These are phyloP conservation scores for Heteromeles arbutifolia DNA, from an alignment of 306 rosid genomes.

Conservation along the genomic window DNA sequence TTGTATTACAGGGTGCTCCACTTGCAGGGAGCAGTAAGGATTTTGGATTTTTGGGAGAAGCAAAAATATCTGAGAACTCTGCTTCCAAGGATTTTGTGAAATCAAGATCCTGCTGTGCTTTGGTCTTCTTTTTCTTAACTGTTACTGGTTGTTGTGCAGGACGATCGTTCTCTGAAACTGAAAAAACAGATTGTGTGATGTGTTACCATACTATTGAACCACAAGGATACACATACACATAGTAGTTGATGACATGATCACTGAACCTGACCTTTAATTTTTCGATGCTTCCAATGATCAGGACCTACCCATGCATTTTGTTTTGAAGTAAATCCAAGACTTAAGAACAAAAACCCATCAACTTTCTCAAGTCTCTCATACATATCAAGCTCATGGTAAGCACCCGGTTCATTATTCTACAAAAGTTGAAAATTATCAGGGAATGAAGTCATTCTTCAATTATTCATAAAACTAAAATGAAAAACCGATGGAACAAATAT, in stretches of 20 bases:
- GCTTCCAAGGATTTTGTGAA: slow-evolving; percentile 58
- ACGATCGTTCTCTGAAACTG: slow-evolving; percentile 53
- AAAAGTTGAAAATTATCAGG: slow-evolving; percentile 16
- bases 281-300: slow-evolving; percentile 87
- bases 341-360: slow-evolving; percentile 62
- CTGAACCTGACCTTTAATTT: slow-evolving; percentile 57
- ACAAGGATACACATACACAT: not conserved
- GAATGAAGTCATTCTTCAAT: slow-evolving; percentile 14
- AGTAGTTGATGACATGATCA: not conserved
- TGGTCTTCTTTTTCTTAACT: slow-evolving; percentile 41
- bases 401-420: slow-evolving; percentile 55
- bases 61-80: slow-evolving; percentile 43
- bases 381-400: slow-evolving; percentile 37
- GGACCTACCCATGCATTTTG: slow-evolving; percentile 98
- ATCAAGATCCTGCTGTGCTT: slow-evolving; percentile 59
- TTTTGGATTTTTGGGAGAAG: slow-evolving; percentile 85
- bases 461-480: not conserved
- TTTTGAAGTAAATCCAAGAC: slow-evolving; percentile 68
- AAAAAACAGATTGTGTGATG: slow-evolving; percentile 16
- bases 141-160: slow-evolving; percentile 34
- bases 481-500: not conserved
- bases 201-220: slow-evolving; percentile 10
- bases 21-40: slow-evolving; percentile 59
- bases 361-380: slow-evolving; percentile 62
- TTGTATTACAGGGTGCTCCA: slow-evolving; percentile 54